Conservation (phyloP, 768 basidiomycete genomes). For the Podaxis sp. region DNA sequence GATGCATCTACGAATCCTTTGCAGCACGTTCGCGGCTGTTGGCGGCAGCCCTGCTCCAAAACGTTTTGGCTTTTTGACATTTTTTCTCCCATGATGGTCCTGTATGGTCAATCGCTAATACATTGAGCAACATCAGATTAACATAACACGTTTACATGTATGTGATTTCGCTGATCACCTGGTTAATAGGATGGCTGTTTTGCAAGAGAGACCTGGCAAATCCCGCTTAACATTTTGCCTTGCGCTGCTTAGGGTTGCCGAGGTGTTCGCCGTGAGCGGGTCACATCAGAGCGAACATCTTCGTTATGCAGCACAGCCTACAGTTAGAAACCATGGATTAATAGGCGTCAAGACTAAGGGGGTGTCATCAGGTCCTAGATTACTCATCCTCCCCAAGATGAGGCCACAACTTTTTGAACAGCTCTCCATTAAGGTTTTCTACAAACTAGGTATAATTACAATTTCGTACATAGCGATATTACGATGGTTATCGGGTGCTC, state of each 20-base stretch:
- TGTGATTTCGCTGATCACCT: neutral
- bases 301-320: neutral
- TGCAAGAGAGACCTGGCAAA: neutral
- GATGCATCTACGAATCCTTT: neutral
- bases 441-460: neutral
- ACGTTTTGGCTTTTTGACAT: neutral
- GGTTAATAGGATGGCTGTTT: neutral
- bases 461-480: neutral
- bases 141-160: neutral
- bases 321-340: neutral
- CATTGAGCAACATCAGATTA: neutral
- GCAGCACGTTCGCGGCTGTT: neutral
- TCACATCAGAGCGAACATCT: neutral
- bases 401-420: neutral
- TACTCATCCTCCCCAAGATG: neutral
- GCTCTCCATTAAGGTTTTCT: constrained; percentile 1
- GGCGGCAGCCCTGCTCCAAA: neutral
- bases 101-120: neutral
- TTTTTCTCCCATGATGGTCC: neutral
- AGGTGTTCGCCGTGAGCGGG: neutral
- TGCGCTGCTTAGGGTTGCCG: neutral
- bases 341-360: neutral
- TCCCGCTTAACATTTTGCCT: neutral
- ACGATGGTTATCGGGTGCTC: neutral
- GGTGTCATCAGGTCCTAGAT: constrained; percentile 13